Conservation (phyloP, 73 alveolate species). For the Paramecium biaurelia region DNA sequence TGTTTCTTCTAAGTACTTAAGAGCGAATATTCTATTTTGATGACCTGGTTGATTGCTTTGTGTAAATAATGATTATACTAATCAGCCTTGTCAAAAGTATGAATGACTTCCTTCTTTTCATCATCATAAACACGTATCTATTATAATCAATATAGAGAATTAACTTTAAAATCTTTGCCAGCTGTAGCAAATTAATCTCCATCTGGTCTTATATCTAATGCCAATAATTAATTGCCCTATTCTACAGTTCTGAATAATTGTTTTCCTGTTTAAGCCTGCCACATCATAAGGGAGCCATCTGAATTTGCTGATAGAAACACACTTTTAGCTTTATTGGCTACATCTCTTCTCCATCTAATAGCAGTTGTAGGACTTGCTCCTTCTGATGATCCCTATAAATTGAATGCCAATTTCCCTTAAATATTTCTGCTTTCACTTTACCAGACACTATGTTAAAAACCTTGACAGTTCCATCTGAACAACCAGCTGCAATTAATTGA, state of each 20-base stretch:
- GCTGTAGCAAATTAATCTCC: conserved; percentile 91
- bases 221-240: conserved; percentile 85
- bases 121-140: conserved; percentile 68
- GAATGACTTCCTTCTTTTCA: conserved; percentile 69
- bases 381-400: conserved; percentile 48
- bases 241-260: conserved; percentile 77
- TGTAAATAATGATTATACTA: conserved; percentile 43
- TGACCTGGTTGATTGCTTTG: conserved; percentile 77
- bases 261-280: conserved; percentile 95
- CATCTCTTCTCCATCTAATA: conserved; percentile 57
- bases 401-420: conserved; percentile 58
- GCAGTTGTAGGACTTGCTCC: conserved; percentile 76
- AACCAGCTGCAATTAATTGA: conserved; percentile 70
- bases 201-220: conserved; percentile 91
- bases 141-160: not conserved
- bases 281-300: conserved; percentile 87
- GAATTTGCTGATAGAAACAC: conserved; percentile 87
- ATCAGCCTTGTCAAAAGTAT: conserved; percentile 73
- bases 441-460: conserved; percentile 79
- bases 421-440: conserved; percentile 16
- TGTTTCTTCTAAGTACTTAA: conserved; percentile 77
- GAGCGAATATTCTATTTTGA: conserved; percentile 81
- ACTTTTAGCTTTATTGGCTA: conserved; percentile 77
- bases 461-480: conserved; percentile 79
- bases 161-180: conserved; percentile 84